Percentiles rank a stretch among this genome's conserved stretches.
Evolutionary conservation across 2,329 filamentous ascomycete species (phyloP).

Genomic region (Akanthomyces lecanii): DNA sequence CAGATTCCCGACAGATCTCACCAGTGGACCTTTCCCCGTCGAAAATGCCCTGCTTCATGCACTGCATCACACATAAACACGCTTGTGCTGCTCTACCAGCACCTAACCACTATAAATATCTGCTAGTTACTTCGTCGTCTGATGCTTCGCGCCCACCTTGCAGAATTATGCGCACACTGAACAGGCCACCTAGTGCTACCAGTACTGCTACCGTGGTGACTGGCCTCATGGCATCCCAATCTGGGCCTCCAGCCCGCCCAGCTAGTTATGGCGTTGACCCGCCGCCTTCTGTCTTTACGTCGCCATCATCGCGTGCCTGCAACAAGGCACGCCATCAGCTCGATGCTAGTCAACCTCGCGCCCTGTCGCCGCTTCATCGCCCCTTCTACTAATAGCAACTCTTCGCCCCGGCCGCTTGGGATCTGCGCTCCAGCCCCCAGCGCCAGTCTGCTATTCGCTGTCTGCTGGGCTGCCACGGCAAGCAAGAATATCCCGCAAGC

Average conservation of each 20-base stretch:
- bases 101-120: background rate
- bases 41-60: conserved; percentile 3
- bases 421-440: background rate
- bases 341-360: conserved; percentile 6
- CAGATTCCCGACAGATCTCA: conserved; percentile 2
- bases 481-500: conserved; percentile 9
- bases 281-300: background rate
- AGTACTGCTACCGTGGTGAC: background rate
- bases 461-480: background rate
- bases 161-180: background rate
- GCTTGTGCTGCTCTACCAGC: background rate
- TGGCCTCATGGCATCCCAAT: background rate
- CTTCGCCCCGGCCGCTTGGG: background rate
- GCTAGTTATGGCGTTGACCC: background rate
- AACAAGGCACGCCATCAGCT: background rate
- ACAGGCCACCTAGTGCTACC: background rate
- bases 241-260: background rate
- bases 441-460: background rate
- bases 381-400: background rate
- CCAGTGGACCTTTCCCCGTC: background rate
- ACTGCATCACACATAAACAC: background rate
- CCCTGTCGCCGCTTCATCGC: background rate
- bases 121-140: background rate
- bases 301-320: conserved; percentile 1
- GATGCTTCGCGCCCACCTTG: background rate